These are phyloP conservation scores for Zizania latifolia DNA, from an alignment of 176 grass and related monocot species.

Conservation along the genomic window DNA sequence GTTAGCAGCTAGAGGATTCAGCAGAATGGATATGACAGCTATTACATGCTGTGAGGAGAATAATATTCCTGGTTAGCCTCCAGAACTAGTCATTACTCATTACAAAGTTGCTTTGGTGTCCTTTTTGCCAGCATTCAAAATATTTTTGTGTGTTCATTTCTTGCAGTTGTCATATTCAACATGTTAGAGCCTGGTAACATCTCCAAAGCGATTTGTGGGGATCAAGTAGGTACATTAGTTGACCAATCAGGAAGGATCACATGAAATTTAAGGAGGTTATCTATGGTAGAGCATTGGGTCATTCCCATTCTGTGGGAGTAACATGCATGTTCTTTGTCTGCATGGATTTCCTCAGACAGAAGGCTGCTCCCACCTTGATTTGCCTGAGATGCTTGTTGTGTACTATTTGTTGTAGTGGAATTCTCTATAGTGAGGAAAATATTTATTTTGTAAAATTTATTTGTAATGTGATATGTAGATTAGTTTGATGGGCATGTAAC, in stretches of 20 bases:
- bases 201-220: conserved; percentile 75
- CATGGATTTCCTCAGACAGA: conserved; percentile 11
- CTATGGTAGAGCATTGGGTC: too few relatives aligned
- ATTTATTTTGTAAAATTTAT: conserved; percentile 5
- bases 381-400: conserved; percentile 12
- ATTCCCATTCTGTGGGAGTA: too few relatives aligned
- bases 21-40: conserved; percentile 83
- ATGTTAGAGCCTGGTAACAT: conserved; percentile 81
- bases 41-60: conserved; percentile 95
- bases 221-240: conserved; percentile 81
- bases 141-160: conserved; percentile 13
- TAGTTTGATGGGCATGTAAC: conserved; percentile 8
- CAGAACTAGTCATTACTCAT: neutral
- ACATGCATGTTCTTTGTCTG: conserved; percentile 10
- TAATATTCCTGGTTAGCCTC: conserved; percentile 79
- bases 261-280: conserved; percentile 25
- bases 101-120: neutral
- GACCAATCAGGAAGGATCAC: conserved; percentile 80
- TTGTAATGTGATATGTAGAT: conserved; percentile 35
- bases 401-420: conserved; percentile 26
- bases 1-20: conserved; percentile 65
- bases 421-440: neutral
- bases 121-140: neutral
- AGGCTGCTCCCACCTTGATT: conserved; percentile 13
- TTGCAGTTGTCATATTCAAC: conserved; percentile 94